phyloP scores from a whole-genome alignment of 2,329 filamentous ascomycete genomes.

The Cercospora sp. region DNA sequence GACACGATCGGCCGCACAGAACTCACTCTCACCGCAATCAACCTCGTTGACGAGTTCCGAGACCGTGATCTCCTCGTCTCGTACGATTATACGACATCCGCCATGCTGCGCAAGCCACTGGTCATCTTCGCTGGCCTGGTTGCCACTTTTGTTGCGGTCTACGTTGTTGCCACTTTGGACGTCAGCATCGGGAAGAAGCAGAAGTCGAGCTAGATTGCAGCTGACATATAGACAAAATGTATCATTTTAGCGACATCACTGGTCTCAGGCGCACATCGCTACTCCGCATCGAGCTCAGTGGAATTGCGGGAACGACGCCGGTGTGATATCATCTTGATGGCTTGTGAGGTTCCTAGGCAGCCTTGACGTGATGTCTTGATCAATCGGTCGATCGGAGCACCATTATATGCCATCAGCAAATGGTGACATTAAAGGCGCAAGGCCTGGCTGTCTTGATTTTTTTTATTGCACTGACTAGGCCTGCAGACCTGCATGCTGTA shows the following conservation, averaged over 20 bases:
- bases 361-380: not conserved
- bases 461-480: not conserved
- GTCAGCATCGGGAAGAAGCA: constrained; percentile 66
- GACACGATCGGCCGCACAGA: constrained; percentile 88
- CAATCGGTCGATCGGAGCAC: not conserved
- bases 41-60: constrained; percentile 86
- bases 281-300: not conserved
- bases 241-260: constrained; percentile 5
- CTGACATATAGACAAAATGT: constrained; percentile 19
- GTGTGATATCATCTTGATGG: not conserved
- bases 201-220: constrained; percentile 17
- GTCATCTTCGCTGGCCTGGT: constrained; percentile 74
- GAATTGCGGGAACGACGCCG: not conserved
- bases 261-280: not conserved
- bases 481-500: not conserved
- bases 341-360: not conserved
- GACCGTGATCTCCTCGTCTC: constrained; percentile 81
- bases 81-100: constrained; percentile 77
- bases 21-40: constrained; percentile 75
- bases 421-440: not conserved
- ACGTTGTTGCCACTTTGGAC: constrained; percentile 75
- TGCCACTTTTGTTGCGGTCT: constrained; percentile 71
- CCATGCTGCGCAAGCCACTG: constrained; percentile 80
- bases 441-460: not conserved
- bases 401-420: not conserved